Evolutionary conservation across 176 grass and related monocot genomes (phyloP), one percentile per base, ranked within the genome.

Genomic region (Rhipidocladum racemiflorum): DNA sequence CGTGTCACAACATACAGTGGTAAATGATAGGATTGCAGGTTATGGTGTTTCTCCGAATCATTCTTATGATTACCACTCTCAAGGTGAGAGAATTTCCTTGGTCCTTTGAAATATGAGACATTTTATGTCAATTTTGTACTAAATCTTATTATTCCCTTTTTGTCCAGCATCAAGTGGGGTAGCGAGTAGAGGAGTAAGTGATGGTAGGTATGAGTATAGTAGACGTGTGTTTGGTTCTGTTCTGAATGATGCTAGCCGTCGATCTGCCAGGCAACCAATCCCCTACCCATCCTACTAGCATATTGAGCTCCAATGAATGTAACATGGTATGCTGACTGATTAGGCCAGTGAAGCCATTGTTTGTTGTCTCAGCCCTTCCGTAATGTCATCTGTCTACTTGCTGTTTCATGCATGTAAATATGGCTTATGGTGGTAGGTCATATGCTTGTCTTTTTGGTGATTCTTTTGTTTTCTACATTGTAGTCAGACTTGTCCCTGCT

Each of bases 151-250:
- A 21, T 64, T 88, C 32, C 29, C 78, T 82, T 50, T 89, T 54
- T 87, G 24, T 86, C 86, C 92, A 95, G 89, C 83, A 48, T 64
- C 88, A 77, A 71, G 78, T 91, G 92, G 84, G 46, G 61, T 87
- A 72, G 55, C 72, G 44, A 80, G 38, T 86, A 89, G 90, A 82
- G 88, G 79, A 56, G 63, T 87, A 65, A 83, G 69, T 81, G 87
- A 87, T 28, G 85, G 80, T 80, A 94, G 76, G 14, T 90, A 93
- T 54, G 88, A 94, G 48, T 92, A 97, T 91, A 87, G 86, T 81
- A 94, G 88, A 54, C 90, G 70, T 74, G 76, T 91, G 30, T 90
- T 91, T 88, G 96, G 86, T 89, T 91, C 88, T 43, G 90, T 91
- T 75, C 65, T 93, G 78, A 86, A 84, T 82, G 93, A 93, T 87